Conservation (phyloP, 2,329 filamentous ascomycete species). For the Colletotrichum siamense region DNA sequence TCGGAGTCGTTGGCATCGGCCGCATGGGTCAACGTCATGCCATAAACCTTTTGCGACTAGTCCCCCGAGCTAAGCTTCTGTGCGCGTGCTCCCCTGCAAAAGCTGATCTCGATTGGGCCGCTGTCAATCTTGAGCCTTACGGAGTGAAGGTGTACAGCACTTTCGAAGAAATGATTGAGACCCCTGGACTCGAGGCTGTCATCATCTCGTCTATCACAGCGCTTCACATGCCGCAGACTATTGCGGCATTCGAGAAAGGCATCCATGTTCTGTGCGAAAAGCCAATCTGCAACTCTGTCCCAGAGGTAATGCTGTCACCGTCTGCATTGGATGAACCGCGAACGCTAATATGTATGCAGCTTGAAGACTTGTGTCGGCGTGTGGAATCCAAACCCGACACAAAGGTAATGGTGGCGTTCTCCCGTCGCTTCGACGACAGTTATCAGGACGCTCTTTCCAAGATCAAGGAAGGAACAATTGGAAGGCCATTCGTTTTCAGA, state of each 20-base stretch:
- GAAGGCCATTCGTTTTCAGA: constrained; percentile 63
- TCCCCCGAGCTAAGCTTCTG: constrained; percentile 51
- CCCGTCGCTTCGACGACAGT: constrained; percentile 64
- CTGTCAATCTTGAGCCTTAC: constrained; percentile 43
- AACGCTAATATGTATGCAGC: not conserved
- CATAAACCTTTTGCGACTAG: constrained; percentile 48
- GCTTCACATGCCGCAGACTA: constrained; percentile 62
- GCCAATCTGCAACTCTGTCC: constrained; percentile 61
- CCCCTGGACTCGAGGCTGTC: constrained; percentile 42
- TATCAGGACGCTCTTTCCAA: constrained; percentile 65
- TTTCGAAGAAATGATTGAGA: constrained; percentile 51
- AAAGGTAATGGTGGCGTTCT: constrained; percentile 51
- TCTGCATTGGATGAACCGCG: not conserved
- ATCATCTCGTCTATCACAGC: constrained; percentile 49
- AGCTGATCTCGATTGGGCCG: constrained; percentile 49
- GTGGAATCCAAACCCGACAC: constrained; percentile 47
- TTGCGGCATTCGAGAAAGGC: constrained; percentile 58
- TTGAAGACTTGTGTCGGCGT: not conserved
- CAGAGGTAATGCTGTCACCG: constrained; percentile 47
- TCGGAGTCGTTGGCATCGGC: constrained; percentile 54
- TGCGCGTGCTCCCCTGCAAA: constrained; percentile 52
- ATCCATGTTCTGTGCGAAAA: constrained; percentile 66
- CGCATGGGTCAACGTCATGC: constrained; percentile 59
- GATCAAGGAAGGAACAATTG: constrained; percentile 59
- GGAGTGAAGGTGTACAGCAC: constrained; percentile 47